Conservation (phyloP, 2,329 filamentous ascomycete genomes). For the Apiospora sp. region DNA sequence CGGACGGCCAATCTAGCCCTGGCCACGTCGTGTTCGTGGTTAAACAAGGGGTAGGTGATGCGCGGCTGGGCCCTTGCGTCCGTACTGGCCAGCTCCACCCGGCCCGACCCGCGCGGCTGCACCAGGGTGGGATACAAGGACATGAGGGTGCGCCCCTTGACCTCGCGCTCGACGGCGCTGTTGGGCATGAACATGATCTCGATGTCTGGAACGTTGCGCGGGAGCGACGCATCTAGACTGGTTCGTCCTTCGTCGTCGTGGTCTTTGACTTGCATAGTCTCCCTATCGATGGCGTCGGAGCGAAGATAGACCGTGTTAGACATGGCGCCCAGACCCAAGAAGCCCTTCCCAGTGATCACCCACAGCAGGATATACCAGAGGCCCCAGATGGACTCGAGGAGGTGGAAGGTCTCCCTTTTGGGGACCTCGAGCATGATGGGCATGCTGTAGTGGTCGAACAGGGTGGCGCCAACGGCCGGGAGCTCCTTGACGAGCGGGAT, state of each 20-base stretch:
- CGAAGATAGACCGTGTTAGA: not conserved
- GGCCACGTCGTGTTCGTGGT: not conserved
- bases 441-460: slow-evolving; percentile 41
- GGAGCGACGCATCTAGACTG: not conserved
- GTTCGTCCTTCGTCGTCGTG: not conserved
- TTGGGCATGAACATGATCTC: slow-evolving; percentile 30
- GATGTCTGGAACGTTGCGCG: slow-evolving; percentile 29
- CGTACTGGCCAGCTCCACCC: slow-evolving; percentile 27
- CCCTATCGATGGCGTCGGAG: not conserved
- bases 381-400: slow-evolving; percentile 34
- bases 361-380: slow-evolving; percentile 42
- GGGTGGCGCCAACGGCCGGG: slow-evolving; percentile 36
- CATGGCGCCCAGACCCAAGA: slow-evolving; percentile 29
- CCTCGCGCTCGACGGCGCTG: slow-evolving; percentile 24
- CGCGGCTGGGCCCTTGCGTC: slow-evolving; percentile 26
- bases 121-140: slow-evolving; percentile 27
- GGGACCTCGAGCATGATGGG: slow-evolving; percentile 40
- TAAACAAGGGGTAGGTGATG: slow-evolving; percentile 17
- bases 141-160: slow-evolving; percentile 25
- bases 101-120: slow-evolving; percentile 26
- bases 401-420: slow-evolving; percentile 34
- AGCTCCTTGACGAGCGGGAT: slow-evolving; percentile 38
- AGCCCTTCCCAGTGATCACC: slow-evolving; percentile 38
- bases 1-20: not conserved
- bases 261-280: not conserved